Evolutionary conservation across 495 filamentous ascomycete species (phyloP).

Genomic region (Penicillium dipodomyicola): DNA sequence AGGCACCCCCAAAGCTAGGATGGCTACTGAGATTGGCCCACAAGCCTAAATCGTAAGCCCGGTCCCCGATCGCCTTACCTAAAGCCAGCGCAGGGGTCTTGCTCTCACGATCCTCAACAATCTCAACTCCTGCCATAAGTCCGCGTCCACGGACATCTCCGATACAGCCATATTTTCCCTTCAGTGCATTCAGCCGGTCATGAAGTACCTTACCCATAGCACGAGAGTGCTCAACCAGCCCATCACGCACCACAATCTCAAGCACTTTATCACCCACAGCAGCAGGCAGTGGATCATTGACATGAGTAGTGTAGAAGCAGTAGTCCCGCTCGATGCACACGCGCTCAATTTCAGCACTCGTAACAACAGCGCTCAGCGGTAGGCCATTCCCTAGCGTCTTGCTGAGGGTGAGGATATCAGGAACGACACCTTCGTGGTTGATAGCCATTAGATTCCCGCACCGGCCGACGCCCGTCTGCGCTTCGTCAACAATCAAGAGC

Average conservation of each 20-base stretch:
- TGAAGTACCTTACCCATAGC: constrained; percentile 13
- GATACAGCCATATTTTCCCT: constrained; percentile 15
- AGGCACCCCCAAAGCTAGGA: constrained; percentile 17
- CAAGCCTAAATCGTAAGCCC: constrained; percentile 19
- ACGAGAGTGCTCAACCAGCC: constrained; percentile 14
- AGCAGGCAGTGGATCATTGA: constrained; percentile 18
- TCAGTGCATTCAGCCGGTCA: constrained; percentile 4
- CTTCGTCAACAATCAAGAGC: constrained; percentile 56
- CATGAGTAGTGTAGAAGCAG: constrained; percentile 17
- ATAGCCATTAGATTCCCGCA: constrained; percentile 53
- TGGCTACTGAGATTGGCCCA: constrained; percentile 25
- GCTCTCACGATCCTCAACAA: constrained; percentile 10
- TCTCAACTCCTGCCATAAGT: constrained; percentile 19
- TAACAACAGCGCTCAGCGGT: constrained; percentile 14
- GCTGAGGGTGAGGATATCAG: constrained; percentile 37
- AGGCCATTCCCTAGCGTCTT: constrained; percentile 17
- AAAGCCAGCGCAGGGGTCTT: constrained; percentile 15
- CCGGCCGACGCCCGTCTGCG: constrained; percentile 53
- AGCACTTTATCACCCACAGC: constrained; percentile 17
- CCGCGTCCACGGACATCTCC: constrained; percentile 16
- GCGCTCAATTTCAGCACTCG: constrained; percentile 10
- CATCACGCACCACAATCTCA: constrained; percentile 16
- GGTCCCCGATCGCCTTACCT: constrained; percentile 17
- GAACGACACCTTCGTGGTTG: constrained; percentile 45
- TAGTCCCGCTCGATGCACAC: constrained; percentile 13